Base-by-base conservation (phyloP, 768 basidiomycete species). In the Calocera viscosa region DNA sequence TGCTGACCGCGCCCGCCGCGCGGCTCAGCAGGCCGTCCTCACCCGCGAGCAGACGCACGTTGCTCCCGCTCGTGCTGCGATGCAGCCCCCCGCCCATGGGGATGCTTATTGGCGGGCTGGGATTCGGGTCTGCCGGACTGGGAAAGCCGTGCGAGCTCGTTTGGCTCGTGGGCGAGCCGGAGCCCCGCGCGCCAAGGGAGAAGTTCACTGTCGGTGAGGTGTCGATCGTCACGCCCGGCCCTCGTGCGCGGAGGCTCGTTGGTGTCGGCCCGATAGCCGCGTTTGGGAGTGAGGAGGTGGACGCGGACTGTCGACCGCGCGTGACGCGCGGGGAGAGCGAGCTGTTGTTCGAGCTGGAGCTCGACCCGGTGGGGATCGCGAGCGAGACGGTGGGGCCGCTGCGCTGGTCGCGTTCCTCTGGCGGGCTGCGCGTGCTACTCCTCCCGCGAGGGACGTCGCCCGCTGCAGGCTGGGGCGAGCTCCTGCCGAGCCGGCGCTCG, bases 71-170 rank as follows among this genome's bases (percentile, higher is more conserved):
- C 53, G 53, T 60, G 22, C 53, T 60, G 26, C 53, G 53, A 19
- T 60, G 53, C 53, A 60, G 53, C 53, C 53, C 53, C 11, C 53
- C 53, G 26, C 53, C 30, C 53, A 60, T 60, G 30, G 53, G 53
- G 53, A 60, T 60, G 53, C 22, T 60, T 10, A 60, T 60, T 19
- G 53, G 53, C 30, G 53, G 53, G 30, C 14, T 28, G 11, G 53
- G 53, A 26, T 26, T 60, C 26, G 53, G 53, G 22, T 60, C 53
- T 17, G 24, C 43, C 19, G 53, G 53, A 26, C 26, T 28, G 26
- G 53, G 53, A 22, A 60, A 60, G 53, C 53, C 53, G 26, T 60
- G 53, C 53, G 53, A 60, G 53, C 53, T 60, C 7, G 53, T 28
- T 30, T 60, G 53, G 53, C 53, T 60, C 10, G 30, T 60, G 11